Conservation (phyloP, 2,329 filamentous ascomycete species). For the Exophiala xenobiotica region DNA sequence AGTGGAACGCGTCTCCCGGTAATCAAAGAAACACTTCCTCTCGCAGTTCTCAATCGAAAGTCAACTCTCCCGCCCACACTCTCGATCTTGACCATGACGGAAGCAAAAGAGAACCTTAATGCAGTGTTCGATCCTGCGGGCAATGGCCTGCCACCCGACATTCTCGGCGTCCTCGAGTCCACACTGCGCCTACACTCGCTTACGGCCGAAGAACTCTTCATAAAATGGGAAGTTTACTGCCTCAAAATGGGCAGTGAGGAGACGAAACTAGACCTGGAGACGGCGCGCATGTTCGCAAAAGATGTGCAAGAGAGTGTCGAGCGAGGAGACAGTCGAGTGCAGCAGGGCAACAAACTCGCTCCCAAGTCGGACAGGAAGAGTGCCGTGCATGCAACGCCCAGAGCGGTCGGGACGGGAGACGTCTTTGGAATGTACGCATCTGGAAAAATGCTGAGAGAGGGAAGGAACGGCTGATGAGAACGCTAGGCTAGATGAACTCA, state of each 20-base stretch:
- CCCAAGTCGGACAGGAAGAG: constrained; percentile 64
- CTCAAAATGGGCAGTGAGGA: constrained; percentile 88
- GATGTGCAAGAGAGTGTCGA: constrained; percentile 82
- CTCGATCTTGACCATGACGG: constrained; percentile 38
- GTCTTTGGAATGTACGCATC: constrained; percentile 73
- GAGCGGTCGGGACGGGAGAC: constrained; percentile 61
- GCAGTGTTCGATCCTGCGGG: constrained; percentile 59
- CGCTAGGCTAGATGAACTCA: constrained; percentile 64
- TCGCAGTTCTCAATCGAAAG: not conserved
- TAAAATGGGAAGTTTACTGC: constrained; percentile 98
- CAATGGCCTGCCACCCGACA: constrained; percentile 68
- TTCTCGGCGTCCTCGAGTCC: constrained; percentile 77
- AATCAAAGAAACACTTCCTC: not conserved
- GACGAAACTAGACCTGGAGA: constrained; percentile 67
- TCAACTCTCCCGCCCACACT: not conserved
- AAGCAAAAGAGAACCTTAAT: constrained; percentile 54
- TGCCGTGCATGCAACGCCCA: constrained; percentile 58
- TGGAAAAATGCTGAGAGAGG: not conserved
- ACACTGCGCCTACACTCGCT: constrained; percentile 83
- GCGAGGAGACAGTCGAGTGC: constrained; percentile 65
- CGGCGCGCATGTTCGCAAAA: constrained; percentile 76
- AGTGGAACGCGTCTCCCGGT: constrained; percentile 5
- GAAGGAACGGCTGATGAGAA: constrained; percentile 16
- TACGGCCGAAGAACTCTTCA: constrained; percentile 82
- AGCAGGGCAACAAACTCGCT: constrained; percentile 50